phyloP scores from a whole-genome alignment of 2,329 filamentous ascomycete species.

The Monosporascus sp. region DNA sequence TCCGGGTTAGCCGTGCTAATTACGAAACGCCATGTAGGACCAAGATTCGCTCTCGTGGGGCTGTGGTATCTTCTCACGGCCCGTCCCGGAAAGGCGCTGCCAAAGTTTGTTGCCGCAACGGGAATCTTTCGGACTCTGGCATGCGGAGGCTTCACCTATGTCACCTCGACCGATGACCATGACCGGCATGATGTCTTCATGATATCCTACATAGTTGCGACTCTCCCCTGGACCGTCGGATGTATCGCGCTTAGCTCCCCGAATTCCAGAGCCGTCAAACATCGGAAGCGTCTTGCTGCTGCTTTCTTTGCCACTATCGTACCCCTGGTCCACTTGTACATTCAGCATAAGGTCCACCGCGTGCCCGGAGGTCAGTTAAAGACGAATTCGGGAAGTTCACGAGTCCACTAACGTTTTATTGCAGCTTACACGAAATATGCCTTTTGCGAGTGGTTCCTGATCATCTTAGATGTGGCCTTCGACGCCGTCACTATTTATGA shows the following conservation, averaged over 20 bases:
- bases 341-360: conserved; percentile 96
- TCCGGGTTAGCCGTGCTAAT: conserved; percentile 7
- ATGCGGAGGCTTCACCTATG: conserved; percentile 96
- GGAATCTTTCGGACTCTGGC: conserved; percentile 87
- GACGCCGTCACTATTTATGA: conserved; percentile 92
- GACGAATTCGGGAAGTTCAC: neutral
- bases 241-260: conserved; percentile 84
- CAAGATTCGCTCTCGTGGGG: conserved; percentile 83
- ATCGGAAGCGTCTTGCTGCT: conserved; percentile 77
- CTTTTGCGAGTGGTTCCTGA: conserved; percentile 96
- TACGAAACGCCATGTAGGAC: conserved; percentile 48
- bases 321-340: conserved; percentile 92
- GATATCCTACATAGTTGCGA: conserved; percentile 95
- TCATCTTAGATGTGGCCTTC: conserved; percentile 93
- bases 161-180: conserved; percentile 97
- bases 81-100: conserved; percentile 67
- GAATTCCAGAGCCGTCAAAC: conserved; percentile 78
- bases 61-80: conserved; percentile 89
- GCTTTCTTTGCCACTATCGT: conserved; percentile 89
- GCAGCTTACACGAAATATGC: conserved; percentile 94
- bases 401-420: conserved; percentile 6
- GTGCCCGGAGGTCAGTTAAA: conserved; percentile 75
- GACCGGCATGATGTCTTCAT: conserved; percentile 99
- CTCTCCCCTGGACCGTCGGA: conserved; percentile 90
- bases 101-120: conserved; percentile 74